These are phyloP conservation scores for Neurospora cerealis DNA, from an alignment of 495 filamentous ascomycete genomes.

Conservation along the genomic window DNA sequence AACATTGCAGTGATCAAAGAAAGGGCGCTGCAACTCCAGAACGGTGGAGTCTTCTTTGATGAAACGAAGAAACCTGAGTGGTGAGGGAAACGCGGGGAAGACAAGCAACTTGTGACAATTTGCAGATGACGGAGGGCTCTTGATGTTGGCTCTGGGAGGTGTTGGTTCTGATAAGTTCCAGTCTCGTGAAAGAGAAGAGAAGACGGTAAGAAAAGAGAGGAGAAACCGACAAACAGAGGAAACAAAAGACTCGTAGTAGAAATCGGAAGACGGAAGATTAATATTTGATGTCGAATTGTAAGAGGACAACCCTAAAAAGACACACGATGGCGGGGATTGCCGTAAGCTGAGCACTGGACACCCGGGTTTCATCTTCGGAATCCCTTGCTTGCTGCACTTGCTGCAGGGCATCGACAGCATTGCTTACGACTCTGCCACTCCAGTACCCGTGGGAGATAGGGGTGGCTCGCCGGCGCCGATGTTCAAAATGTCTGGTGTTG, in stretches of 20 bases:
- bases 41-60: background rate
- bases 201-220: background rate
- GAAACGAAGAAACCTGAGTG: background rate
- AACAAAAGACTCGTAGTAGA: background rate
- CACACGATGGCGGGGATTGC: background rate
- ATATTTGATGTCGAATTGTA: background rate
- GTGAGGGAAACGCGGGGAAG: background rate
- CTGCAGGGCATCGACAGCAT: background rate
- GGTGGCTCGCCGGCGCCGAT: background rate
- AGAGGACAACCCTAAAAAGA: background rate
- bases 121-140: background rate
- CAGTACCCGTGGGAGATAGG: too few relatives aligned
- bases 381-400: background rate
- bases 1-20: background rate
- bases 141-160: background rate
- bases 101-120: background rate
- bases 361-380: background rate
- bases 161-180: background rate
- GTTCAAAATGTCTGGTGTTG: background rate
- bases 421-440: background rate
- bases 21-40: background rate
- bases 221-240: background rate
- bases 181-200: background rate
- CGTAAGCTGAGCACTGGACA: constrained; percentile 1
- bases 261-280: background rate